Conservation (phyloP, 176 grass and related monocot species). For the Dendrocalamus sinicus region DNA sequence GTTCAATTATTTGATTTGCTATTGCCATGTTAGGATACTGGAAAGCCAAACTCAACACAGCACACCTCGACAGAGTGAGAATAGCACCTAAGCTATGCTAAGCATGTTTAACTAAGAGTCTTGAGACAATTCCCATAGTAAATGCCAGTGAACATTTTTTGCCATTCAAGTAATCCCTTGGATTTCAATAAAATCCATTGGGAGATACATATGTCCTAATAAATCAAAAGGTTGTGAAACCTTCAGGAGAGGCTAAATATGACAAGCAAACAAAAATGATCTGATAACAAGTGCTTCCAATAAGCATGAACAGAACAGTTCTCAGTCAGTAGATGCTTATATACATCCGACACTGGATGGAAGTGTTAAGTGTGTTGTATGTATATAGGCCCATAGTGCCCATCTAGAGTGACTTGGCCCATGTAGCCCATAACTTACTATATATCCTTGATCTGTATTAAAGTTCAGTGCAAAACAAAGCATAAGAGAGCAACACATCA, state of each 20-base stretch:
- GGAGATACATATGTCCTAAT: no score
- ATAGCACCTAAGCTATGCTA: constrained; percentile 1
- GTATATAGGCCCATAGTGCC: no score
- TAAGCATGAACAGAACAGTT: neutral
- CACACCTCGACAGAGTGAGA: neutral
- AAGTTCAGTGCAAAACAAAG: no score
- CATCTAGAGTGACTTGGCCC: no score
- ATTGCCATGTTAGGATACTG: constrained; percentile 20
- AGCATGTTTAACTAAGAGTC: neutral
- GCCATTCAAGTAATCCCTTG: neutral
- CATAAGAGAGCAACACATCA: no score
- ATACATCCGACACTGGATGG: neutral
- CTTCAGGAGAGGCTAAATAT: neutral
- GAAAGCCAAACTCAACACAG: constrained; percentile 20
- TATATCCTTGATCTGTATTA: no score
- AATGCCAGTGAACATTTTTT: neutral
- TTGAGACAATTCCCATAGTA: neutral
- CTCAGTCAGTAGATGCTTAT: neutral
- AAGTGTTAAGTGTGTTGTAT: no score
- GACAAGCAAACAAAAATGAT: constrained; percentile 7
- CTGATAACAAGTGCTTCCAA: neutral
- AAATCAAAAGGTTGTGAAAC: neutral
- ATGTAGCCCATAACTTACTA: no score
- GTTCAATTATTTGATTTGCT: constrained; percentile 2
- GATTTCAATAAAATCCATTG: neutral